Percentiles rank a stretch among this genome's conserved stretches.
phyloP scores from a whole-genome alignment of 129 eudicot species.

The Rutidosis leptorrhynchoides region DNA sequence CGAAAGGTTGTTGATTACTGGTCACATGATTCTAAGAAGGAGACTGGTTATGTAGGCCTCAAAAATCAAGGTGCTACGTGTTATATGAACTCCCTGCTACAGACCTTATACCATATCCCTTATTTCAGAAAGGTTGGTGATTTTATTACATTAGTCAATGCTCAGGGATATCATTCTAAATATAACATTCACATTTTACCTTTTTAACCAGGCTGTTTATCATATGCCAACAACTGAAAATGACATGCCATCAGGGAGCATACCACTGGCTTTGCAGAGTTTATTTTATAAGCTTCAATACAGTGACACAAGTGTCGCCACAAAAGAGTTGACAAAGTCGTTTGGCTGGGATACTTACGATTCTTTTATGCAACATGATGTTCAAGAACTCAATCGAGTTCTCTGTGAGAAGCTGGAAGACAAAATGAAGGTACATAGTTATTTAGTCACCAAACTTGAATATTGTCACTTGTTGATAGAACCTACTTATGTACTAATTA shows the following conservation, averaged over 20 bases:
- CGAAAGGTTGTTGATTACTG: constrained; percentile 75
- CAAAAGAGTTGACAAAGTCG: constrained; percentile 90
- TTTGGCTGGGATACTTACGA: constrained; percentile 97
- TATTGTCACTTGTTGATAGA: constrained; percentile 12
- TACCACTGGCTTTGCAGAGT: constrained; percentile 91
- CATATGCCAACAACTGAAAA: constrained; percentile 99
- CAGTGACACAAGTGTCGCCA: constrained; percentile 84
- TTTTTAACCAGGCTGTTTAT: constrained; percentile 70
- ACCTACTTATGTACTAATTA: constrained; percentile 14
- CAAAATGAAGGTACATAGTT: constrained; percentile 76
- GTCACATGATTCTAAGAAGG: constrained; percentile 86
- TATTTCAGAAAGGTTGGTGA: constrained; percentile 87
- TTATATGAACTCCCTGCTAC: constrained; percentile 95
- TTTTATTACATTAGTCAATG: constrained; percentile 6
- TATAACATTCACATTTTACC: constrained; percentile 20
- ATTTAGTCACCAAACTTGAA: constrained; percentile 14
- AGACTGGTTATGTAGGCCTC: constrained; percentile 90
- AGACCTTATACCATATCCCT: constrained; percentile 85
- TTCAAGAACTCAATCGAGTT: constrained; percentile 92
- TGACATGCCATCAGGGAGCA: constrained; percentile 86
- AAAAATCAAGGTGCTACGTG: constrained; percentile 98
- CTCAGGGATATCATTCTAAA: background rate
- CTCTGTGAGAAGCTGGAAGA: constrained; percentile 98
- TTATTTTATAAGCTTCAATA: constrained; percentile 92
- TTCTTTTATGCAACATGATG: constrained; percentile 95